Conservation (phyloP, 441 rosid genomes). For the Bruguiera hainesii region DNA sequence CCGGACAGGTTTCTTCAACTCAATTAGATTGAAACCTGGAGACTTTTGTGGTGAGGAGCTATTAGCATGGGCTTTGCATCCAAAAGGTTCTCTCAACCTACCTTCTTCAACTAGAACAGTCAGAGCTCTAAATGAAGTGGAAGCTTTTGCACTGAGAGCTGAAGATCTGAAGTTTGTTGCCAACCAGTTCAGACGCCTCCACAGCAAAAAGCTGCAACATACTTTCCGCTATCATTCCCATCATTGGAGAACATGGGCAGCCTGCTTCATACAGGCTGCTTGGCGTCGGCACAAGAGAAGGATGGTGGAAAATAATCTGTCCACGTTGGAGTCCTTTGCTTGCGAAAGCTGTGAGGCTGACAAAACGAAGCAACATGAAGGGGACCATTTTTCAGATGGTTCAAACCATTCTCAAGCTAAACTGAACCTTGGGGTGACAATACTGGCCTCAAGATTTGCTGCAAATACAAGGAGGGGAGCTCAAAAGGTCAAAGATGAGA, state of each 20-base stretch:
- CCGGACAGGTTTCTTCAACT: slow-evolving; percentile 70
- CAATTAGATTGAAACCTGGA: slow-evolving; percentile 52
- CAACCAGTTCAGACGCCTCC: slow-evolving; percentile 65
- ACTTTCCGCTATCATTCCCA: slow-evolving; percentile 77
- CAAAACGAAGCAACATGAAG: slow-evolving; percentile 22
- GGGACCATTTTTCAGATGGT: slow-evolving; percentile 10
- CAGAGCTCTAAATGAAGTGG: slow-evolving; percentile 54
- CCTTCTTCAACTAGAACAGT: slow-evolving; percentile 70
- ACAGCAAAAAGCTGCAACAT: slow-evolving; percentile 64
- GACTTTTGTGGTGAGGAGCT: slow-evolving; percentile 83
- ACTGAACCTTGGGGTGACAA: slow-evolving; percentile 43
- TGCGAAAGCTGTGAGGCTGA: slow-evolving; percentile 28
- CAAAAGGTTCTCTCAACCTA: slow-evolving; percentile 45
- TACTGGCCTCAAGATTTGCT: slow-evolving; percentile 54
- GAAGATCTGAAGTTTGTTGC: slow-evolving; percentile 68
- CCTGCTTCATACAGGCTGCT: slow-evolving; percentile 64
- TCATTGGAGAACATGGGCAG: slow-evolving; percentile 76
- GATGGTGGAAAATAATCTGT: slow-evolving; percentile 31
- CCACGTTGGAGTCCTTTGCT: not conserved
- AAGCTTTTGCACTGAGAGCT: slow-evolving; percentile 63
- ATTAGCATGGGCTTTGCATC: slow-evolving; percentile 66
- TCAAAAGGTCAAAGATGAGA: slow-evolving; percentile 34
- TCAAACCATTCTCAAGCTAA: slow-evolving; percentile 15
- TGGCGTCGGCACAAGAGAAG: slow-evolving; percentile 61
- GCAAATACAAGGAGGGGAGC: slow-evolving; percentile 43